A percentile compares a stretch with the other conserved stretches of the same genome.
phyloP scores from a whole-genome alignment of 768 basidiomycete species.

The Lactarius deliciosus region DNA sequence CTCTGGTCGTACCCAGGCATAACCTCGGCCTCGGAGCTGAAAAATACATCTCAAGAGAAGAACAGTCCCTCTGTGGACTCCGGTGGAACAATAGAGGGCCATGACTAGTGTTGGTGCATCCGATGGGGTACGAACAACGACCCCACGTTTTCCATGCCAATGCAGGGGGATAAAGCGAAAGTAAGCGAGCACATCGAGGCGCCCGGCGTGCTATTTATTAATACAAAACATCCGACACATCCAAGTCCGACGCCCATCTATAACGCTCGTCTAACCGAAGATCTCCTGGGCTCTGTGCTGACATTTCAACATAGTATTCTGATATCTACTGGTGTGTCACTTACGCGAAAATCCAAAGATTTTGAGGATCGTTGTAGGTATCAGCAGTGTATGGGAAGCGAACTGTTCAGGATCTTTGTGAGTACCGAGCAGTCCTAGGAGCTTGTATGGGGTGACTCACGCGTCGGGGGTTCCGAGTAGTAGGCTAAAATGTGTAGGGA shows the following conservation, averaged over 20 bases:
- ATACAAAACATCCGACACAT: conserved; percentile 5
- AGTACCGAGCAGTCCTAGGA: not conserved
- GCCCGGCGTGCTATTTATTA: not conserved
- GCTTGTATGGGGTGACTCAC: conserved; percentile 14
- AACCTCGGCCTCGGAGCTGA: conserved; percentile 9
- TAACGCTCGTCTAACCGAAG: conserved; percentile 21
- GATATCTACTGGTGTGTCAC: conserved; percentile 13
- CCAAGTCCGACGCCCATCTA: not conserved
- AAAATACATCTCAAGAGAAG: not conserved
- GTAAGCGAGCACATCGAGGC: conserved; percentile 4
- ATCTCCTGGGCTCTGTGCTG: conserved; percentile 22
- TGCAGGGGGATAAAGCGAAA: conserved; percentile 3
- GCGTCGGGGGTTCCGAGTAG: conserved; percentile 20
- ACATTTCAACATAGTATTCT: not conserved
- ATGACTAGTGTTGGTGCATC: not conserved
- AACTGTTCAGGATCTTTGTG: conserved; percentile 37
- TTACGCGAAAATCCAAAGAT: conserved; percentile 58
- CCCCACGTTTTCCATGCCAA: not conserved
- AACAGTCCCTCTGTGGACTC: not conserved
- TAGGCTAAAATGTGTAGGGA: conserved; percentile 18
- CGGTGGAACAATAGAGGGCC: not conserved
- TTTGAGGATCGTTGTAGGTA: conserved; percentile 64
- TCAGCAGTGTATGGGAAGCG: conserved; percentile 61
- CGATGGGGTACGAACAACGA: conserved; percentile 3
- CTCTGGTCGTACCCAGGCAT: conserved; percentile 12